Base-by-base conservation (phyloP, 345 rosid species). In the Schrenkiella parvula region DNA sequence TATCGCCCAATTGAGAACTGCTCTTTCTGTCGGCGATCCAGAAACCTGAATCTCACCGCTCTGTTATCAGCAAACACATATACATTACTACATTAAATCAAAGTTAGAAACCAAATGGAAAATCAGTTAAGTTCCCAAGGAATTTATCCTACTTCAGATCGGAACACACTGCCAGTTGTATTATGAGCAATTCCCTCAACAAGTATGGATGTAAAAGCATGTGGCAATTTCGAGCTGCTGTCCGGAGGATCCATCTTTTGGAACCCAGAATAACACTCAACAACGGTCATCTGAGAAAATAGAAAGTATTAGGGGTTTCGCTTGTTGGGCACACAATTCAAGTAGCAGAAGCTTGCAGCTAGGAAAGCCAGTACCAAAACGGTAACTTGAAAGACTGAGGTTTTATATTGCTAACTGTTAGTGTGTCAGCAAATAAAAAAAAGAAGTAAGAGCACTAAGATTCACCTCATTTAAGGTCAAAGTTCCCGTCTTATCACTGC, bases 401-500 rank as follows among this genome's bases (percentile, higher is more conserved):
- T 34, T 44, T 31, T 44, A 64, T 31, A 44, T 19, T 46, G 57
- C 70, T 9, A 35, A 73, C 29, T 23, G 50, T 19, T 32, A 64
- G 62, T n/a, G 26, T 29, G 14, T 32, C 53, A 65, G 59, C 42
- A 65, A 18, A 39, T 66, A 44, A n/a, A 13, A 58, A 22, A 74
- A 69, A 28, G 25, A 46, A 69, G 52, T 32, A 59, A 13, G n/a
- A 15, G 53, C 44, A 57, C 52, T 29, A 63, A 21, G 43, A 59
- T 23, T 59, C 43, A 86, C 96, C 96, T 91, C 76, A 68, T 91
- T 92, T 83, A 88, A 70, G 25, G 98, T 93, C 80, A 93, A 75
- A 22, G 98, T 90, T 78, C 98, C 98, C 37, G 98, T 93, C 87
- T 93, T 93, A 63, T 92, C 97, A 84, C 98, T 90, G 81, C 98